A percentile compares a stretch with the other conserved stretches of the same genome.
Conservation (phyloP, 176 grass and related monocot species). For the Ananas comosus region DNA sequence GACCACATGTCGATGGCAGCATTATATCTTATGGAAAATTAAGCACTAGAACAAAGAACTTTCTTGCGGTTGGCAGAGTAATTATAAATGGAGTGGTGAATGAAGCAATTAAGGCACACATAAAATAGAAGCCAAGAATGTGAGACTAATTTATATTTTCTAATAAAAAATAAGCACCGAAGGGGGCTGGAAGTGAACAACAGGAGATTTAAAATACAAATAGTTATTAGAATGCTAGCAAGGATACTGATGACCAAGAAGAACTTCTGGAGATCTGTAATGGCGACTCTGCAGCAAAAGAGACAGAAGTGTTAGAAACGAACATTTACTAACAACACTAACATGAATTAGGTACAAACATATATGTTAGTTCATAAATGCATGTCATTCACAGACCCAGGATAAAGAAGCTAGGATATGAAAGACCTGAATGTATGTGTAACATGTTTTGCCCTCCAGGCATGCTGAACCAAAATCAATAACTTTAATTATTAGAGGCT, state of each 20-base stretch:
- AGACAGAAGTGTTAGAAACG: constrained; percentile 22
- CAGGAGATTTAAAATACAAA: not conserved
- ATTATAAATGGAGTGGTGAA: not conserved
- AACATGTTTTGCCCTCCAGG: constrained; percentile 78
- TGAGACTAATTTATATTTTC: not conserved
- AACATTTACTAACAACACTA: constrained; percentile 15
- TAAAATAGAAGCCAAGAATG: not conserved
- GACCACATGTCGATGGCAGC: constrained; percentile 99
- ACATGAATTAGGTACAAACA: not conserved
- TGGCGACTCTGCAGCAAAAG: constrained; percentile 70
- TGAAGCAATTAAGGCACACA: not conserved
- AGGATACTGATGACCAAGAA: constrained; percentile 99
- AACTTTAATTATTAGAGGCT: constrained; percentile 83
- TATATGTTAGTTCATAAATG: too few relatives aligned
- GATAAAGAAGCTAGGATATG: not conserved
- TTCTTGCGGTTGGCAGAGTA: constrained; percentile 3
- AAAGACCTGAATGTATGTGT: constrained; percentile 93
- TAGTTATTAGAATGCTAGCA: constrained; percentile 13
- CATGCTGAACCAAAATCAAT: constrained; percentile 99
- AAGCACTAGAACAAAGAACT: constrained; percentile 26
- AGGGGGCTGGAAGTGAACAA: not conserved
- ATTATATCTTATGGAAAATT: constrained; percentile 74
- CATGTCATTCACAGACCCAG: not conserved
- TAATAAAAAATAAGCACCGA: not conserved
- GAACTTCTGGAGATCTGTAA: constrained; percentile 96